These are phyloP conservation scores for Corylus heterophylla DNA, from an alignment of 306 rosid genomes.

Conservation along the genomic window DNA sequence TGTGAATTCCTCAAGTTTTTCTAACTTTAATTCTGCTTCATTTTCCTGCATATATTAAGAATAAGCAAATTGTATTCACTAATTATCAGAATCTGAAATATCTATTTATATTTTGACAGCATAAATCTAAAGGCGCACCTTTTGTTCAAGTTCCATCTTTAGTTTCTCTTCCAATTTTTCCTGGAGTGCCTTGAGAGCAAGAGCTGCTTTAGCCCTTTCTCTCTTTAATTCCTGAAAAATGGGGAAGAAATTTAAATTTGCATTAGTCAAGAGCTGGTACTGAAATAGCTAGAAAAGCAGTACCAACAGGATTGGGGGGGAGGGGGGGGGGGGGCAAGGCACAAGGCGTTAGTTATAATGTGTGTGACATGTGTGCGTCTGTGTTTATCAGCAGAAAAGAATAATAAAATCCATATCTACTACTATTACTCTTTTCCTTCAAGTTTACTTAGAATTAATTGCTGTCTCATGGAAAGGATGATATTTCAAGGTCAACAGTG, in stretches of 20 bases:
- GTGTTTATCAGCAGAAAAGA: not conserved
- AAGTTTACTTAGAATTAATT: not conserved
- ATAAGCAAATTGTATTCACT: conserved; percentile 28
- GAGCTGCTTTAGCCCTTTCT: conserved; percentile 81
- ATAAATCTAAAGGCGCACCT: conserved; percentile 50
- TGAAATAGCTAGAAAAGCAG: conserved; percentile 13
- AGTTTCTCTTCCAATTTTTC: conserved; percentile 85
- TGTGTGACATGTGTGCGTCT: not conserved
- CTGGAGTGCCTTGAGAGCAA: conserved; percentile 77
- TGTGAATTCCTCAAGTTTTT: conserved; percentile 60
- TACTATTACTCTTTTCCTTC: not conserved
- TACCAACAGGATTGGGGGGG: not conserved
- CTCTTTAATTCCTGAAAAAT: conserved; percentile 74
- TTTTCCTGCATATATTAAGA: conserved; percentile 60
- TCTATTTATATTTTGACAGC: conserved; percentile 15
- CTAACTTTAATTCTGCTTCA: conserved; percentile 57
- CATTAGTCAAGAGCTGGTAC: conserved; percentile 10
- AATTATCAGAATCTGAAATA: conserved; percentile 19
- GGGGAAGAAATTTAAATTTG: not conserved
- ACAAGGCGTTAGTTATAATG: not conserved
- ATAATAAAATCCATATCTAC: not conserved
- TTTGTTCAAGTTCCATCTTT: conserved; percentile 73
- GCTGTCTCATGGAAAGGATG: not conserved
- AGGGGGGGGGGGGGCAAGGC: not conserved
- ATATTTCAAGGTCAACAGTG: not conserved